Evolutionary conservation across 2,329 filamentous ascomycete species (phyloP).

Genomic region (Exophiala alcalophila): DNA sequence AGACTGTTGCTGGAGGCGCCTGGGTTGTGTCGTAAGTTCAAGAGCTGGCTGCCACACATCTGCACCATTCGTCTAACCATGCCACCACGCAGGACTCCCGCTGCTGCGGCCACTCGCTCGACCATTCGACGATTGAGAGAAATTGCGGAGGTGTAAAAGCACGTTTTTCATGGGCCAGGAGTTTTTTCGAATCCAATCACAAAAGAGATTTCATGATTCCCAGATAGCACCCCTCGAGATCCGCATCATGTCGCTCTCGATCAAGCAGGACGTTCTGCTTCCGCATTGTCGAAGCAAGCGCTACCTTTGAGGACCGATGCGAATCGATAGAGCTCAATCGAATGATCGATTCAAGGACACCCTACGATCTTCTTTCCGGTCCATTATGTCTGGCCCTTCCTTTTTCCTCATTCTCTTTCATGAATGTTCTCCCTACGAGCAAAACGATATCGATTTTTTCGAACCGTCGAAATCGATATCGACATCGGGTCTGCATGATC

Average conservation of each 20-base stretch:
- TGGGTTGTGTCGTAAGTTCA: slow-evolving; percentile 91
- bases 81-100: slow-evolving; percentile 66
- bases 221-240: slow-evolving; percentile 13
- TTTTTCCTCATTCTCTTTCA: slow-evolving; percentile 2
- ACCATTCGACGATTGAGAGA: slow-evolving; percentile 96
- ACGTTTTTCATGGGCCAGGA: slow-evolving; percentile 24
- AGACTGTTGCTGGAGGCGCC: slow-evolving; percentile 89
- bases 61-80: slow-evolving; percentile 7
- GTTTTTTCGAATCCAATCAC: slow-evolving; percentile 15
- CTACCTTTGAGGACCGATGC: slow-evolving; percentile 17
- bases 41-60: slow-evolving; percentile 8
- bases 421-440: slow-evolving; percentile 3
- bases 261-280: slow-evolving; percentile 16
- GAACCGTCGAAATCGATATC: not conserved
- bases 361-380: not conserved
- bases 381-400: slow-evolving; percentile 3
- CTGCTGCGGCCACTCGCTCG: slow-evolving; percentile 89
- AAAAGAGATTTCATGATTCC: slow-evolving; percentile 12
- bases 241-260: slow-evolving; percentile 15
- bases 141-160: slow-evolving; percentile 75
- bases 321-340: slow-evolving; percentile 30
- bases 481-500: no score
- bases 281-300: slow-evolving; percentile 18
- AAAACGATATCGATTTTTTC: slow-evolving; percentile 1
- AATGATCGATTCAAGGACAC: slow-evolving; percentile 18